A percentile compares a stretch with the other conserved stretches of the same genome.
Conservation (phyloP, 1,284 basidiomycete genomes). For the Violaceomyces palustris region DNA sequence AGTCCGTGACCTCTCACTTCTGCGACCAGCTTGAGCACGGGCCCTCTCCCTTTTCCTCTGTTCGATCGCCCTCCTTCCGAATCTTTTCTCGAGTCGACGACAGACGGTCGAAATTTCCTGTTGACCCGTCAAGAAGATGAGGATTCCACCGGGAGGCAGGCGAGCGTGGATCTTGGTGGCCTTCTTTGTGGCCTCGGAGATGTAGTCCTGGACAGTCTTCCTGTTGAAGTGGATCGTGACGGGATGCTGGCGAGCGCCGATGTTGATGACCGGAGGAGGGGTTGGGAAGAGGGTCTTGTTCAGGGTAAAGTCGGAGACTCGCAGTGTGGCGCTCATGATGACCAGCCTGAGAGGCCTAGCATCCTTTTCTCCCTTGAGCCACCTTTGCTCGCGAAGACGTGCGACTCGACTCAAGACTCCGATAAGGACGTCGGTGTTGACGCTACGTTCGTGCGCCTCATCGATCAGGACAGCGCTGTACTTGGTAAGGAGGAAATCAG, state of each 20-base stretch:
- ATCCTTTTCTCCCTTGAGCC: conserved; percentile 35
- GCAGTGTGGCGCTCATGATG: conserved; percentile 98
- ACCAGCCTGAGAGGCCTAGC: conserved; percentile 77
- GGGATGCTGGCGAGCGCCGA: conserved; percentile 85
- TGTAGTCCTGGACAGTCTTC: conserved; percentile 78
- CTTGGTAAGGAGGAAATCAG: conserved; percentile 80
- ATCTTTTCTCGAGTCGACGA: conserved; percentile 70
- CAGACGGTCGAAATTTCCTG: conserved; percentile 67
- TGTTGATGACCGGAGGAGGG: conserved; percentile 83
- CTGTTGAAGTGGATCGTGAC: conserved; percentile 92
- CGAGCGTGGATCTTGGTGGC: conserved; percentile 72
- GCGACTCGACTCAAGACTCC: conserved; percentile 90
- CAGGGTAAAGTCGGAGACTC: conserved; percentile 85
- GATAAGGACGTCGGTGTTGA: conserved; percentile 96
- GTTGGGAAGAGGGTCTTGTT: conserved; percentile 76
- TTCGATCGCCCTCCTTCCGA: conserved; percentile 65
- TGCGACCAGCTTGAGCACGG: conserved; percentile 13
- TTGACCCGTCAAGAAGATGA: conserved; percentile 74
- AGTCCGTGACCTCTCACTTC: not conserved
- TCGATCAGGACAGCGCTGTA: conserved; percentile 89
- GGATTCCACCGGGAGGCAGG: conserved; percentile 66
- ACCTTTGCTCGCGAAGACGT: conserved; percentile 63
- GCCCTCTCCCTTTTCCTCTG: conserved; percentile 47
- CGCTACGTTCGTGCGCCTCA: conserved; percentile 94
- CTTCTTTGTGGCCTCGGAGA: conserved; percentile 85